Percentiles rank a stretch among this genome's conserved stretches.
These are phyloP conservation scores for Malassezia sp. DNA, from an alignment of 1,284 basidiomycete species.

Conservation along the genomic window DNA sequence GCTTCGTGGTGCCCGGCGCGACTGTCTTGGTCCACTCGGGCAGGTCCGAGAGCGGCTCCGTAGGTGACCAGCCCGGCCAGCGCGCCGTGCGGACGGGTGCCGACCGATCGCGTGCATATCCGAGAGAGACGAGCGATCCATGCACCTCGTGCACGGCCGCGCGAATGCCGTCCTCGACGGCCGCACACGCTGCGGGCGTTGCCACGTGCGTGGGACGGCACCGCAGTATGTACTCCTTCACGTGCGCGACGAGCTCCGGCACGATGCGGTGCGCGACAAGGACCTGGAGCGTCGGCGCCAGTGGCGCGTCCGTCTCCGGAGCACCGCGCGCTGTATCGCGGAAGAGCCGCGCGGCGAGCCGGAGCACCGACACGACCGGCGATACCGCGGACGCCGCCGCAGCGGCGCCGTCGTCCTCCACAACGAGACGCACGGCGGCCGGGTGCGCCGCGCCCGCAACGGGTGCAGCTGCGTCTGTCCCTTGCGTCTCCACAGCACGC, in stretches of 20 bases:
- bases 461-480: too few relatives aligned
- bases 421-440: too few relatives aligned
- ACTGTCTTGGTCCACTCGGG: slow-evolving; percentile 1
- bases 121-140: not conserved
- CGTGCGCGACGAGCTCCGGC: not conserved
- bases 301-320: not conserved
- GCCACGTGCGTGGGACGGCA: not conserved
- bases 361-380: too few relatives aligned
- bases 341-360: too few relatives aligned
- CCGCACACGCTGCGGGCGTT: not conserved
- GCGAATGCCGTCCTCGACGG: not conserved
- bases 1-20: not conserved
- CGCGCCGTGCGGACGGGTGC: not conserved
- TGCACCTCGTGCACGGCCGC: not conserved
- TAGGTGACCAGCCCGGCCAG: not conserved
- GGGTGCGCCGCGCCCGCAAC: too few relatives aligned
- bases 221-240: not conserved
- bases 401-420: too few relatives aligned
- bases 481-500: too few relatives aligned
- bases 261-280: not conserved
- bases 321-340: too few relatives aligned
- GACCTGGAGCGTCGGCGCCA: not conserved
- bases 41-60: slow-evolving; percentile 10
- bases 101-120: not conserved
- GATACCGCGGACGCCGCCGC: too few relatives aligned